phyloP scores from a whole-genome alignment of 2,329 filamentous ascomycete species.

The Penicillium sp. region DNA sequence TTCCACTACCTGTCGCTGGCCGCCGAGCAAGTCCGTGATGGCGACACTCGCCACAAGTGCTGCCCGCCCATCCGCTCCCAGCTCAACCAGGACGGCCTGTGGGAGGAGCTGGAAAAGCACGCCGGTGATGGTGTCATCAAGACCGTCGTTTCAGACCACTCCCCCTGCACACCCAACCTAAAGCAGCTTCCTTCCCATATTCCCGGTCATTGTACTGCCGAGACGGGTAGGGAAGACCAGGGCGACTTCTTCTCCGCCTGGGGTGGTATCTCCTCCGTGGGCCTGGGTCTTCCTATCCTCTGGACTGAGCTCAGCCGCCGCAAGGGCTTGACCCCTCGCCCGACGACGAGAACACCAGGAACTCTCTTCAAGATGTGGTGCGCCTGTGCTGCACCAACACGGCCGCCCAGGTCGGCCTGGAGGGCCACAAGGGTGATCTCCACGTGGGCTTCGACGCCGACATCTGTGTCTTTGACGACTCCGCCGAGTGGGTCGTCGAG shows the following conservation, averaged over 20 bases:
- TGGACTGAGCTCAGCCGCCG: constrained; percentile 69
- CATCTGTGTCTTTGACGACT: constrained; percentile 85
- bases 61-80: constrained; percentile 83
- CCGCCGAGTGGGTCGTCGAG: constrained; percentile 67
- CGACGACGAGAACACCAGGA: constrained; percentile 40
- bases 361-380: constrained; percentile 70
- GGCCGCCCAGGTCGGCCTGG: constrained; percentile 78
- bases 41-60: constrained; percentile 91
- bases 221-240: constrained; percentile 34
- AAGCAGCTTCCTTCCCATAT: constrained; percentile 76
- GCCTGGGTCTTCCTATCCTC: constrained; percentile 84
- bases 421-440: constrained; percentile 74
- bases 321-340: constrained; percentile 43
- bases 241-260: constrained; percentile 95
- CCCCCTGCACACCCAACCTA: constrained; percentile 88
- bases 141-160: constrained; percentile 93
- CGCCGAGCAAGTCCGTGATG: constrained; percentile 72
- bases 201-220: constrained; percentile 42
- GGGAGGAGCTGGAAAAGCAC: constrained; percentile 65
- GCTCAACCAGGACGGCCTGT: constrained; percentile 76
- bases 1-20: constrained; percentile 89
- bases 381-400: constrained; percentile 82
- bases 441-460: constrained; percentile 81
- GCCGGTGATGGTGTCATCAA: constrained; percentile 72
- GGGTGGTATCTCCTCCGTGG: constrained; percentile 93